phyloP scores from a whole-genome alignment of 2,329 filamentous ascomycete genomes.

The Annulohypoxylon truncatum region DNA sequence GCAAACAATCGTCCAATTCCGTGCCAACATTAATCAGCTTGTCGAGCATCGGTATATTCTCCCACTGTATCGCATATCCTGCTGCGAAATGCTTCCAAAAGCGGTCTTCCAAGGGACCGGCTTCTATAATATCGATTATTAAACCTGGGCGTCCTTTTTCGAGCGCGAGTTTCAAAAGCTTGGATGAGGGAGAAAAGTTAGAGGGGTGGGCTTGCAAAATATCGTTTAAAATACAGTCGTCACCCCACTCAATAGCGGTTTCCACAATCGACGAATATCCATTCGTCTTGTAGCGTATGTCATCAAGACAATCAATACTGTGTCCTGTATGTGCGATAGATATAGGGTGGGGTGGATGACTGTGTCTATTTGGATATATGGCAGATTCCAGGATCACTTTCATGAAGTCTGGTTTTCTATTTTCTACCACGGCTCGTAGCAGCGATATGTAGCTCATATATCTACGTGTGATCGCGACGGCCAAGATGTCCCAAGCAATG shows the following conservation, averaged over 20 bases:
- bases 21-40: not conserved
- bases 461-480: too few relatives aligned
- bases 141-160: not conserved
- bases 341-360: too few relatives aligned
- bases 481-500: not conserved
- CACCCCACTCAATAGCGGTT: not conserved
- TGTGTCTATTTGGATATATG: too few relatives aligned
- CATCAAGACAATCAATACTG: too few relatives aligned
- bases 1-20: not conserved
- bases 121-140: not conserved
- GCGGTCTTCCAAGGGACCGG: too few relatives aligned
- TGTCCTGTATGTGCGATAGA: too few relatives aligned
- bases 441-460: too few relatives aligned
- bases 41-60: not conserved
- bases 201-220: not conserved
- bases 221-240: not conserved
- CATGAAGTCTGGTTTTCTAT: not conserved
- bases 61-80: too few relatives aligned
- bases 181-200: not conserved
- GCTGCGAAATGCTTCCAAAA: too few relatives aligned
- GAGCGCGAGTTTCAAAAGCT: constrained; percentile 2
- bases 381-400: not conserved
- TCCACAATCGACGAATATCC: not conserved
- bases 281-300: too few relatives aligned
- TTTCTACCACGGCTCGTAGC: not conserved